Evolutionary conservation across 2,329 filamentous ascomycete genomes (phyloP), one percentile per base, ranked within the genome.

Genomic region (Beauveria australis): DNA sequence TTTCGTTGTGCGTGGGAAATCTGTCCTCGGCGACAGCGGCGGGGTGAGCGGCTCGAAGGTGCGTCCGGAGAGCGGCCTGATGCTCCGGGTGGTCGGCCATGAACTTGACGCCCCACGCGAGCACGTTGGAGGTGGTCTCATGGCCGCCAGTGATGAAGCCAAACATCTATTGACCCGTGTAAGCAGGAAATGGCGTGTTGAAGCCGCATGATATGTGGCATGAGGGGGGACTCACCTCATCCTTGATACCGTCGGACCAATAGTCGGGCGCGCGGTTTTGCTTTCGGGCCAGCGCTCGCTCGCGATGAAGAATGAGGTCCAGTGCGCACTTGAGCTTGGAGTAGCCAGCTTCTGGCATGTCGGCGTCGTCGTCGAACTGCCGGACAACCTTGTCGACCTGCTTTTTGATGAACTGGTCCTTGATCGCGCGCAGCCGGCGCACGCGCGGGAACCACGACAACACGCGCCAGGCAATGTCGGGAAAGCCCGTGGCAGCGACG

Each of bases 1-100:
- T 67, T 61, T 73, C 71, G 2, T 61, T n/a, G 19, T 63, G 65
- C 0, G 64, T 65, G 1, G 71, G 71, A 10, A 59, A 47, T 3
- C 70, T 65, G 1, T 48, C 24, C 9, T 61, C 67, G 0, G 33
- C 47, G 0, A 54, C 28, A 0, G 70, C 70, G 1, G 53, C 48
- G 22, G 62, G 41, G 12, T 63, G 57, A 0, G 68, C 67, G 0
- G 53, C 48, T 2, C 63, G 63, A 1, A 72, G 47, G 0, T 63
- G 63, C 0, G 59, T 57, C 0, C 66, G 69, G 6, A 74, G 61
- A 8, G 58, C 59, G 0, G 41, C 28, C 46, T 69, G 67, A 6
- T 43, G 51, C 7, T 40, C 24, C 6, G 62, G 62, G 22, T 65
- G 57, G 19, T 62, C 61, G 18, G 61, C 54, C 10, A 69, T 48